Evolutionary conservation across 2,329 filamentous ascomycete genomes (phyloP), one percentile per base, ranked within the genome.

Genomic region (Penicillium digitatum): DNA sequence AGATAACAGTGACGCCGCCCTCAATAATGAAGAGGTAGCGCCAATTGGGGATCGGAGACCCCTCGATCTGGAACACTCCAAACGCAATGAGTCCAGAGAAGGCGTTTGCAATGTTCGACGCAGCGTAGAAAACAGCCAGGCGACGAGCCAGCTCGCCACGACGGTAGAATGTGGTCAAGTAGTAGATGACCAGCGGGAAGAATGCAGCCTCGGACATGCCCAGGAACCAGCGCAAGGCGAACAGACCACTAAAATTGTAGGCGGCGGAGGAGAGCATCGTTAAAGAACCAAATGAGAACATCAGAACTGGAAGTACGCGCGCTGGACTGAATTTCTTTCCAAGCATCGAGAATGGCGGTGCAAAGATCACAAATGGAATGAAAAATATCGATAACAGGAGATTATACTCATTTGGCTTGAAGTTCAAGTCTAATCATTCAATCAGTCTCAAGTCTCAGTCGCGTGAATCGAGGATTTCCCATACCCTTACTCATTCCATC

Each of bases 71-170:
- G 68, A 87, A 87, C 7, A 84, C 81, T 3, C 80, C 83, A 55
- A 82, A 86, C 0, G 83, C 77, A 14, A 86, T 74, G 1, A 86
- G 71, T 4, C 83, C 83, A 0, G 80, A 80, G 62, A 87, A 87
- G 2, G 85, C 85, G 54, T 83, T 85, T 22, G 88, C 88, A 55
- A 92, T 87, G 65, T 87, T 88, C 24, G 82, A 85, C 0, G 87
- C 87, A 0, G 87, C 88, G 63, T 91, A 92, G 74, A 90, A 90
- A 55, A 90, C 75, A 34, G 87, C 87, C 1, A 90, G 76, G 3
- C 87, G 82, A 9, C 87, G 78, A 6, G 87, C 87, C 3, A 90
- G 79, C 68, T 90, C 87, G 31, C 83, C 84, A 51, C 87, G 81
- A 16, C 86, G 82, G 69, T 90, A 90, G 69, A 90, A 90, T 2